phyloP scores from a whole-genome alignment of 2,329 filamentous ascomycete species.

The Epichloe brachyelytri region DNA sequence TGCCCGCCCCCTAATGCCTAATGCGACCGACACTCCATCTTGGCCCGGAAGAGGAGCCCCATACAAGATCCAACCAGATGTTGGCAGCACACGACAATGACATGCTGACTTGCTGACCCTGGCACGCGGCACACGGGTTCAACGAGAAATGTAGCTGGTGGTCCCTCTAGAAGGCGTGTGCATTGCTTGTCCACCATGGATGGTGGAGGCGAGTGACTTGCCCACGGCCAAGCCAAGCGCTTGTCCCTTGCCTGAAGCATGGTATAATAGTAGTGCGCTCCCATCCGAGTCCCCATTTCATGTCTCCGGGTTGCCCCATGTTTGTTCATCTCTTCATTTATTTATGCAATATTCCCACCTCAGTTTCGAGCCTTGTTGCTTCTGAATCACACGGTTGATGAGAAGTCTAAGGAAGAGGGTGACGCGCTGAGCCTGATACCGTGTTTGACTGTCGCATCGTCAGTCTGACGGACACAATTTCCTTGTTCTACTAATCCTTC shows the following conservation, averaged over 20 bases:
- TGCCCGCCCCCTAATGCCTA: neutral
- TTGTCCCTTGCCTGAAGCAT: neutral
- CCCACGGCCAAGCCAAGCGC: neutral
- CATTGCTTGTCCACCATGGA: neutral
- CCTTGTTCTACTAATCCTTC: no score
- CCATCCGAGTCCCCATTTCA: neutral
- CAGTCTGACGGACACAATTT: neutral
- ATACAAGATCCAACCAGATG: neutral
- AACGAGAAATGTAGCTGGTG: neutral
- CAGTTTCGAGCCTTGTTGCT: neutral
- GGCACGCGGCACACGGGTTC: neutral
- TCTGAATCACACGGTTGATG: neutral
- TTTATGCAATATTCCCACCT: neutral
- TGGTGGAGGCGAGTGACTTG: neutral
- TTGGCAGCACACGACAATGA: neutral
- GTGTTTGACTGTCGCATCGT: neutral
- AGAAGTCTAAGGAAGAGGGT: neutral
- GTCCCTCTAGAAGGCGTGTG: neutral
- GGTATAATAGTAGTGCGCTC: constrained; percentile 1
- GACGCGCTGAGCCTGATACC: neutral
- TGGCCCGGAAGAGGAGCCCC: neutral
- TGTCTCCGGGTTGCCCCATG: neutral
- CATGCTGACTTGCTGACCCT: neutral
- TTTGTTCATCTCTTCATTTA: neutral
- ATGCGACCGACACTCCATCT: neutral